Evolutionary conservation across 2,329 filamentous ascomycete species (phyloP).

Genomic region (Neurospora sp.): DNA sequence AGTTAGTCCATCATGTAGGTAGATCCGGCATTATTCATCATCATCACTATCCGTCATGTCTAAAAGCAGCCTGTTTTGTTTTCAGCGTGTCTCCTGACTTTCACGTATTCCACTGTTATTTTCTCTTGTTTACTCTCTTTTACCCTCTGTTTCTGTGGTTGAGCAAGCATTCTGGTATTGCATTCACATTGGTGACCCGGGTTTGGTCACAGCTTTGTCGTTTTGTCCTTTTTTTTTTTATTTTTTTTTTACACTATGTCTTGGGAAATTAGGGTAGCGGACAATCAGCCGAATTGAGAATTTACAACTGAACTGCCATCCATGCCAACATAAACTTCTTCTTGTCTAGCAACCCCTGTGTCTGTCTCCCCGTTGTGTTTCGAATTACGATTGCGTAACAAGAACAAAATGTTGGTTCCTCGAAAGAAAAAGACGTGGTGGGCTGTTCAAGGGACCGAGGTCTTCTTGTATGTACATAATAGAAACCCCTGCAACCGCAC

Average conservation of each 20-base stretch:
- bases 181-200: constrained; percentile 8
- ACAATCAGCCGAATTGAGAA: no score
- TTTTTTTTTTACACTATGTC: no score
- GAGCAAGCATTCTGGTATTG: constrained; percentile 9
- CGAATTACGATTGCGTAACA: neutral
- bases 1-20: neutral
- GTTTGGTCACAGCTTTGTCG: constrained; percentile 5
- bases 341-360: neutral
- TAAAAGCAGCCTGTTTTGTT: neutral
- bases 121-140: neutral
- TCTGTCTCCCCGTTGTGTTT: neutral
- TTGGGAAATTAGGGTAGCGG: neutral
- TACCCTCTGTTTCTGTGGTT: neutral
- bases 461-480: neutral
- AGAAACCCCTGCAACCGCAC: neutral
- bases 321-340: neutral
- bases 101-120: neutral
- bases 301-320: no score
- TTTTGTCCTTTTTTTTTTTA: neutral
- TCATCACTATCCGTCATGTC: neutral
- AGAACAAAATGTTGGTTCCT: neutral
- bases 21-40: neutral
- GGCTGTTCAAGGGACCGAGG: neutral
- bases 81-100: neutral
- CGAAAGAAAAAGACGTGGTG: neutral